Conservation (phyloP, 495 filamentous ascomycete genomes). For the Xylaria telfairii region DNA sequence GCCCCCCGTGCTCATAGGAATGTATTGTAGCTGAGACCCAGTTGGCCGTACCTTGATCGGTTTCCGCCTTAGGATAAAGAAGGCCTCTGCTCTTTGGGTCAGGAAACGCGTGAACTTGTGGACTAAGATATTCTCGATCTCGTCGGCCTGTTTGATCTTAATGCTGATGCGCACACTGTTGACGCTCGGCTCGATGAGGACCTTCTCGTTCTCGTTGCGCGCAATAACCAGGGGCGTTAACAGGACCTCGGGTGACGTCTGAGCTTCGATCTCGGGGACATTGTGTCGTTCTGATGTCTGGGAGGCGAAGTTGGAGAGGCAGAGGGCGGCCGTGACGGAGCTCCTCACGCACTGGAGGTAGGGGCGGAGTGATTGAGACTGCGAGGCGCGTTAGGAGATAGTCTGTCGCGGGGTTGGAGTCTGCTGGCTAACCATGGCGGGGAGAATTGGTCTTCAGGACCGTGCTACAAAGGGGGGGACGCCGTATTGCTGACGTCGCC, state of each 20-base stretch:
- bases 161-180: conserved; percentile 96
- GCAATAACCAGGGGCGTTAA: conserved; percentile 87
- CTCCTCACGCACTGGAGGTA: conserved; percentile 97
- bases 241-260: conserved; percentile 90
- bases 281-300: conserved; percentile 96
- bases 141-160: conserved; percentile 98
- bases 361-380: conserved; percentile 98
- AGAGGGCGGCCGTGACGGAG: conserved; percentile 90
- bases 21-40: background rate
- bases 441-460: conserved; percentile 12
- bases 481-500: conserved; percentile 12
- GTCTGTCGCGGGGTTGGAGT: conserved; percentile 23
- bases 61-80: conserved; percentile 95
- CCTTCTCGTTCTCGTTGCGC: conserved; percentile 93
- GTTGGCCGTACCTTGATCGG: conserved; percentile 77
- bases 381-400: conserved; percentile 5
- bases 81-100: conserved; percentile 94
- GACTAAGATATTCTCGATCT: conserved; percentile 96
- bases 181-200: conserved; percentile 91
- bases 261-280: conserved; percentile 95
- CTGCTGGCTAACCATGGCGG: conserved; percentile 33
- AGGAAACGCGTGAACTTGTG: conserved; percentile 98
- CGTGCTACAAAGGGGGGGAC: background rate
- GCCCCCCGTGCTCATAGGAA: conserved; percentile 22
- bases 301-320: conserved; percentile 95